These are phyloP conservation scores for Penicillium digitatum DNA, from an alignment of 2,329 filamentous ascomycete genomes.

Conservation along the genomic window DNA sequence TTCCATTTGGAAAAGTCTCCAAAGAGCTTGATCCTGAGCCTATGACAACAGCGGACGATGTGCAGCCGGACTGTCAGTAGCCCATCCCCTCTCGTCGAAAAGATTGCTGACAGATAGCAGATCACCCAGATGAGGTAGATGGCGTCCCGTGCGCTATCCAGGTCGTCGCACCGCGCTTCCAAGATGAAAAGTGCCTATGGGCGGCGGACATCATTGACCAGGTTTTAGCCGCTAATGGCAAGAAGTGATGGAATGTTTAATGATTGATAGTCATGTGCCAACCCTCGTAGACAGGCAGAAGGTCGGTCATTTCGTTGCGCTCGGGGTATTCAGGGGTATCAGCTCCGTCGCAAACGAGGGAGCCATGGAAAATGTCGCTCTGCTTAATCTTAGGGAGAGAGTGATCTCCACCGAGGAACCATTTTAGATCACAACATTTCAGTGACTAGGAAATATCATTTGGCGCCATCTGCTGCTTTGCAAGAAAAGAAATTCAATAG, in stretches of 20 bases:
- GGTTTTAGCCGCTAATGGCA: neutral
- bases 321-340: neutral
- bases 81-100: neutral
- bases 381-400: neutral
- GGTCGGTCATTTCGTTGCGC: neutral
- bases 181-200: slow-evolving; percentile 47
- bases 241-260: neutral
- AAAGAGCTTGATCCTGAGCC: slow-evolving; percentile 39
- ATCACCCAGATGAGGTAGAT: slow-evolving; percentile 40
- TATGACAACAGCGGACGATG: slow-evolving; percentile 29
- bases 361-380: neutral
- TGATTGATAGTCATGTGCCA: neutral
- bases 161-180: slow-evolving; percentile 45
- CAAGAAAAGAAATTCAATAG: slow-evolving; percentile 17
- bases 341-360: neutral
- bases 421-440: neutral
- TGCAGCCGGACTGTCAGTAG: slow-evolving; percentile 27
- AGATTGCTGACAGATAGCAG: slow-evolving; percentile 27
- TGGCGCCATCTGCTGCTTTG: neutral
- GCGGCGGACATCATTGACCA: slow-evolving; percentile 32
- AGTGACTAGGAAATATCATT: neutral
- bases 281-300: neutral
- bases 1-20: slow-evolving; percentile 46
- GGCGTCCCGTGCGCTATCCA: slow-evolving; percentile 49
- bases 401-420: neutral